Base-by-base conservation (phyloP, 345 rosid genomes). In the Noccaea caerulescens region DNA sequence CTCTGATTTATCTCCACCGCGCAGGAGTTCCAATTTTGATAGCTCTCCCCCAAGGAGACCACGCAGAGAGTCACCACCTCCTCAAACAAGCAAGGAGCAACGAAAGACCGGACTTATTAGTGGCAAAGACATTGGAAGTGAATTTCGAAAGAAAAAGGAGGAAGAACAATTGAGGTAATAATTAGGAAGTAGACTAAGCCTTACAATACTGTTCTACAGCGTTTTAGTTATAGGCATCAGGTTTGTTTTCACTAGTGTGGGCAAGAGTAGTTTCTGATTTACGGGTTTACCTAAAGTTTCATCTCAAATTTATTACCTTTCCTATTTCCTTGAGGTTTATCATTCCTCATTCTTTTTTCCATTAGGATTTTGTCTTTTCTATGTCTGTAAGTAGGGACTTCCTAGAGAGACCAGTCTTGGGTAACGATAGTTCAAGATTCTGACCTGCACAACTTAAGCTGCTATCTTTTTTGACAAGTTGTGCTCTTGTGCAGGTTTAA, bases 91-190 rank as follows among this genome's bases (percentile, higher is more conserved):
- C 3, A 84, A 72, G 72, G 90, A 78, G 59, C 68, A 13, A 55
- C 79, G 66, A 44, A 85, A 81, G 75, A 83, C 89, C 32, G 98
- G 98, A 64, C 73, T 93, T 63, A 81, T 89, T 71, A 79, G 84
- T 72, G 94, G 94, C 56, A 77, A 68, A 58, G 98, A 86, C 34
- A 87, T 80, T 10, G 57, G 81, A 33, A 75, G 82, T 34, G 94
- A 85, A 77, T 80, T 84, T 79, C 75, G 84, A 52, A 81, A 84
- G 80, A 82, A 73, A 16, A 93, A 82, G 82, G 81, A 75, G 64
- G 87, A 86, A 30, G 93, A 86, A 62, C 43, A 50, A 47, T 60
- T 80, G 75, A 87, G 90, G 97, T 93, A 80, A 64, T 27, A 13
- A 20, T 5, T 30, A 9, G 3, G 27, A 47, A 66, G 33, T 34